Percentiles rank a stretch among this genome's conserved stretches.
Conservation (phyloP, 1,284 basidiomycete species). For the Somion occarium region DNA sequence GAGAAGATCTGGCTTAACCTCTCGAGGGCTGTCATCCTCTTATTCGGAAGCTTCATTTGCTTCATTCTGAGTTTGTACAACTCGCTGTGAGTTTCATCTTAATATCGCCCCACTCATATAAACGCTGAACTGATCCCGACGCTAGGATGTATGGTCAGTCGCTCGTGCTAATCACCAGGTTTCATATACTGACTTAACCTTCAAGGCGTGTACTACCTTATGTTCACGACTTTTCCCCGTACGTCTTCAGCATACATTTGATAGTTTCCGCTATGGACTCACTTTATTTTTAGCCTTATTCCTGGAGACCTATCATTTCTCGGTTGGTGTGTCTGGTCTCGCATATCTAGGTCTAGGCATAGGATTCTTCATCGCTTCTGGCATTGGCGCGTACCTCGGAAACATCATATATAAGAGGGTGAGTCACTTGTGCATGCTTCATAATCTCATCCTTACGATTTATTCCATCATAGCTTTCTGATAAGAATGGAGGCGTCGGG, state of each 20-base stretch:
- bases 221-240: conserved; percentile 58
- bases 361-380: conserved; percentile 29
- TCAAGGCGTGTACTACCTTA: conserved; percentile 58
- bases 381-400: conserved; percentile 24
- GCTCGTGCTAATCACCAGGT: not conserved
- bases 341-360: conserved; percentile 36
- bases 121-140: not conserved
- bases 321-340: conserved; percentile 29
- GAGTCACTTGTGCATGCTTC: too few relatives aligned
- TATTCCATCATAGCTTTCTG: conserved; percentile 36
- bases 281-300: conserved; percentile 14
- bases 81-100: conserved; percentile 48
- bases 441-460: conserved; percentile 6
- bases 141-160: not conserved
- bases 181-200: not conserved
- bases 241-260: conserved; percentile 6
- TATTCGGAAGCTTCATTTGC: conserved; percentile 52
- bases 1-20: conserved; percentile 41
- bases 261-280: not conserved
- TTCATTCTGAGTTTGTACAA: conserved; percentile 55
- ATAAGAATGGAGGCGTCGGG: conserved; percentile 54
- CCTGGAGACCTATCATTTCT: conserved; percentile 26
- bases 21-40: conserved; percentile 42
- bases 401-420: conserved; percentile 25
- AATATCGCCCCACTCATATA: conserved; percentile 31